phyloP scores from a whole-genome alignment of 208 protist species.

The Acanthamoeba sp. region DNA sequence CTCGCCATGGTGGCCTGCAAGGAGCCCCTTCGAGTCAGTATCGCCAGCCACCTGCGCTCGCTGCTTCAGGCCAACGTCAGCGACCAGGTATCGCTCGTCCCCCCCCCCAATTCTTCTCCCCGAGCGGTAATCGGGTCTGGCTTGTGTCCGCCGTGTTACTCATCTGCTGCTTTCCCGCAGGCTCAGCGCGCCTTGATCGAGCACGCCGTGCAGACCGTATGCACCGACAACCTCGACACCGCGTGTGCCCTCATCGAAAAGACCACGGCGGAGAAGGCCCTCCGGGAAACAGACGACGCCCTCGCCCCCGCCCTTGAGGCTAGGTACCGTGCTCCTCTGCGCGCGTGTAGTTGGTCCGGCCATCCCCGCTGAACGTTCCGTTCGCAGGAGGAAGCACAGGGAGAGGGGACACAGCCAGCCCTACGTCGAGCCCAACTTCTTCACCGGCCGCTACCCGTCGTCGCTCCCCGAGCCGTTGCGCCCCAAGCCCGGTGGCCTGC shows the following conservation, averaged over 20 bases:
- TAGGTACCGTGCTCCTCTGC: constrained; percentile 57
- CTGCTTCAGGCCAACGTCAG: constrained; percentile 78
- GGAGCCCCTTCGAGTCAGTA: constrained; percentile 91
- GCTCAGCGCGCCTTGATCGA: constrained; percentile 79
- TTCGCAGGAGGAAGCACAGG: constrained; percentile 41
- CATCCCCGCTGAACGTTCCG: no score
- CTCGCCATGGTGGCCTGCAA: constrained; percentile 95
- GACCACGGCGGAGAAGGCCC: constrained; percentile 94
- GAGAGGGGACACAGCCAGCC: constrained; percentile 63
- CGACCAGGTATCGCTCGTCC: constrained; percentile 30
- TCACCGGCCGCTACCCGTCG: constrained; percentile 75
- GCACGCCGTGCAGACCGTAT: constrained; percentile 84
- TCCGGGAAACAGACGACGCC: constrained; percentile 91
- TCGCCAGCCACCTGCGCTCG: constrained; percentile 87
- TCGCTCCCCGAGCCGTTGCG: constrained; percentile 94
- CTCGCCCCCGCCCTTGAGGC: constrained; percentile 87
- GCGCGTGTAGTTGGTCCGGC: no score
- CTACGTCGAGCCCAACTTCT: constrained; percentile 64
- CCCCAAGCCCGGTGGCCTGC: constrained; percentile 92
- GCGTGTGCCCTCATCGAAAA: constrained; percentile 91
- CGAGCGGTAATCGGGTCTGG: no score
- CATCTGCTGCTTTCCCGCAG: background rate
- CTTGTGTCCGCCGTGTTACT: background rate
- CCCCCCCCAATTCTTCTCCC: no score
- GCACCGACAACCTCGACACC: constrained; percentile 91